Evolutionary conservation across 768 basidiomycete species (phyloP), one percentile per base, ranked within the genome.

Genomic region (Panellus pusillus): DNA sequence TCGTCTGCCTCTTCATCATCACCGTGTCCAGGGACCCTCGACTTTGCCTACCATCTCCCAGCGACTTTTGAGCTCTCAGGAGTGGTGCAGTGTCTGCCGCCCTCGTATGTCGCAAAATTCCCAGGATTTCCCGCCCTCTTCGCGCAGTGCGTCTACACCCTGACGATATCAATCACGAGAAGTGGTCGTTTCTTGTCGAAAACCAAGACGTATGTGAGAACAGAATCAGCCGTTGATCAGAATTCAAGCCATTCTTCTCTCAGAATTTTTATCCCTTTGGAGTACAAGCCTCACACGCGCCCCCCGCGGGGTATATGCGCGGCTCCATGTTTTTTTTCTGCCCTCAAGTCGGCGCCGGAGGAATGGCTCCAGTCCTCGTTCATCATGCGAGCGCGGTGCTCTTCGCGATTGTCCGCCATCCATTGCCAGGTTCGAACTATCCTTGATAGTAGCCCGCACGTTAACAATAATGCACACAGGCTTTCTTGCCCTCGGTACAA

Each of bases 401-500:
- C 15, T 9, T 45, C 52, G 32, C 24, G 9, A 6, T 11, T 43
- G n/a, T 11, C 47, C 35, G 40, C 44, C 9, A 37, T 53, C 9
- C 43, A 52, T 37, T 52, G 50, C 43, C 24, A 52, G 17, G 50
- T 52, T 5, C 7, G 43, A 32, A 18, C 24, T 6, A 1, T 12
- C 13, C 4, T 3, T 37, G 12, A 27, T 13, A 4, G 7, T 17
- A 15, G 15, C 8, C n/a, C 1, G 5, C 4, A 38, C n/a, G 9
- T 17, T 13, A 11, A 17, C 9, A 24, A 17, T 45, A 20, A 39
- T 29, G 1, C 13, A n/a, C 13, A 20, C 28, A 54, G 57, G 49
- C 41, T 4, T 59, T 59, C 50, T 44, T 55, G 15, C 58, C 58
- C 13, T 54, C 58, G 20, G 54, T 55, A 13, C 41, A 36, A 50